These are phyloP conservation scores for Kuraishia capsulata DNA, from an alignment of 805 yeast genomes.

Conservation along the genomic window DNA sequence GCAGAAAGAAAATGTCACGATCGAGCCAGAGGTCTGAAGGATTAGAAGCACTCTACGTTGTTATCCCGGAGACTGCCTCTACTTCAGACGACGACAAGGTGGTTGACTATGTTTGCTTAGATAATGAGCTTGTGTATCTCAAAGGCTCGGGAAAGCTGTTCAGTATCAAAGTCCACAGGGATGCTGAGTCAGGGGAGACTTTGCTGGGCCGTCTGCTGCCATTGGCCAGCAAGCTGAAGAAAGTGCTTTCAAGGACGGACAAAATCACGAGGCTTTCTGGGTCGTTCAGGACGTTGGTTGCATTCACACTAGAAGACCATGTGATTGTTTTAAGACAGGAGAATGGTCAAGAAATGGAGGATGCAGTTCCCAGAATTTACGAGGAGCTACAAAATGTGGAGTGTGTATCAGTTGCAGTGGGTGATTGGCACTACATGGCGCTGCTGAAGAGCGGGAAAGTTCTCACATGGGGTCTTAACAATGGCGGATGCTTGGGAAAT, in stretches of 20 bases:
- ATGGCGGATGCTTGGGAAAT: constrained; percentile 66
- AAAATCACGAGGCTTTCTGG: constrained; percentile 45
- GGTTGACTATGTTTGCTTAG: constrained; percentile 47
- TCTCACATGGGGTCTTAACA: constrained; percentile 52
- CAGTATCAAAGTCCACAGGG: constrained; percentile 22
- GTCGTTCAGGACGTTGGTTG: constrained; percentile 42
- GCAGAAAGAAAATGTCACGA: constrained; percentile 14
- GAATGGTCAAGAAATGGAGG: constrained; percentile 9
- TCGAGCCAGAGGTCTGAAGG: constrained; percentile 16
- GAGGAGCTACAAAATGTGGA: constrained; percentile 35
- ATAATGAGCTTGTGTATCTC: constrained; percentile 41
- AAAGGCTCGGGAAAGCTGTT: constrained; percentile 32
- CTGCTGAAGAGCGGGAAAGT: constrained; percentile 48
- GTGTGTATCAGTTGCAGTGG: constrained; percentile 51
- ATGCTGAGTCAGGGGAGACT: constrained; percentile 3
- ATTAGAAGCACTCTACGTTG: constrained; percentile 28
- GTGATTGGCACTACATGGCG: constrained; percentile 66
- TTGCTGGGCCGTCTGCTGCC: neutral
- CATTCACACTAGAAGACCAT: constrained; percentile 42
- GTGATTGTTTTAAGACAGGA: constrained; percentile 29
- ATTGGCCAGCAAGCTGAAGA: neutral
- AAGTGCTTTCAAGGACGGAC: constrained; percentile 7
- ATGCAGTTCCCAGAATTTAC: constrained; percentile 19
- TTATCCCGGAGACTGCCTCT: constrained; percentile 31
- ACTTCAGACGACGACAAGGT: constrained; percentile 25